A percentile compares a stretch with the other conserved stretches of the same genome.
phyloP scores from a whole-genome alignment of 345 rosid genomes.

The thale cress (Arabidopsis thaliana) region DNA sequence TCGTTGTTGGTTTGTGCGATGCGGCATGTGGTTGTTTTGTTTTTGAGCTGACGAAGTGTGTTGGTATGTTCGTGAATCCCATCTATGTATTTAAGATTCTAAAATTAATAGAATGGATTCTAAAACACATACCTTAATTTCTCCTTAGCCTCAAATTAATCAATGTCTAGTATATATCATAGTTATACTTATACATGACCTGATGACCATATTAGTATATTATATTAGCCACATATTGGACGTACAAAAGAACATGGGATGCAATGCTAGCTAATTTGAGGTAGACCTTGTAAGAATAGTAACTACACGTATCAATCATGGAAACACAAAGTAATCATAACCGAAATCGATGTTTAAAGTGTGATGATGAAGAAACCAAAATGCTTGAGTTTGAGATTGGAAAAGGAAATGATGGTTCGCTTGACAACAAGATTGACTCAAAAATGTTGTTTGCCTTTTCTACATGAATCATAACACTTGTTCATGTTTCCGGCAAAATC shows the following conservation, averaged over 20 bases:
- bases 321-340: conserved; percentile 23
- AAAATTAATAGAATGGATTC: too few species aligned
- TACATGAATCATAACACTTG: conserved; percentile 27
- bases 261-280: background rate
- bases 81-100: too few species aligned
- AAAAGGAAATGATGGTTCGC: conserved; percentile 31
- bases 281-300: conserved; percentile 13
- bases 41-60: too few species aligned
- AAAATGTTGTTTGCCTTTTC: conserved; percentile 14
- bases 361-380: conserved; percentile 39
- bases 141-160: too few species aligned
- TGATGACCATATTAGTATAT: background rate
- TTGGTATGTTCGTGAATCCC: too few species aligned
- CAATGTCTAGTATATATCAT: too few species aligned
- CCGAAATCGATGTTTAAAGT: conserved; percentile 11
- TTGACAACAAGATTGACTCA: conserved; percentile 40
- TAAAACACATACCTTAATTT: too few species aligned
- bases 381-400: conserved; percentile 26
- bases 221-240: background rate
- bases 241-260: background rate
- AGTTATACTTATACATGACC: too few species aligned
- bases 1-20: too few species aligned
- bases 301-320: conserved; percentile 16
- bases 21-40: too few species aligned
- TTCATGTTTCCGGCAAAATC: conserved; percentile 42